Base-by-base conservation (phyloP, 345 rosid species). In the Mangifera indica region DNA sequence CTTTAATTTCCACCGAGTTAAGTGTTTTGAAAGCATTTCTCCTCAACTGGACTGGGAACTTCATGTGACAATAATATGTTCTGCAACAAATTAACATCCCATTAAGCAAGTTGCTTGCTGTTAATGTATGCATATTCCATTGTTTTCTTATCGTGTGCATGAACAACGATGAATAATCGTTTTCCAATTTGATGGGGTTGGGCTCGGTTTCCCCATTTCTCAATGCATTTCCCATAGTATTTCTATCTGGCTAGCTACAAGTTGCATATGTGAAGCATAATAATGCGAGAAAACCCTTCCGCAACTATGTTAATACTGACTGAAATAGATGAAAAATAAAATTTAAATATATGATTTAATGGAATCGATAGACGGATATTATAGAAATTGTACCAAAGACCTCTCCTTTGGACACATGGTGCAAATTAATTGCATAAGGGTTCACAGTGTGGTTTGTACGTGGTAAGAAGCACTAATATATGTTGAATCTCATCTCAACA, bases 401-500 rank as follows among this genome's bases (percentile, higher is more conserved):
- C 42, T 37, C 42, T 37, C 40, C 40, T 37, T 37, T 37, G 40
- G 42, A 37, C 42, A 37, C 7, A 37, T 0, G 9, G 8, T 37
- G 0, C 5, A 37, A 37, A 7, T 37, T 37, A 37, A 37, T 1
- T 37, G 42, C 7, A 0, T 37, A 37, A 5, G 42, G 42, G 42
- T 37, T 37, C 42, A 5, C 7, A 37, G 42, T 37, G 42, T 5
- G 42, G 42, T 5, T 37, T 37, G 42, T 37, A 32, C 11, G 20
- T 49, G 55, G 34, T 34, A 45, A 63, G 61, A 67, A 46, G 66
- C 57, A 45, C 65, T 54, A 20, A 69, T 56, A 52, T 21, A 20
- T 22, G 49, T 10, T 29, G 75, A 51, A 64, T 5, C 68, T 64
- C 75, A 24, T 66, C 20, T 44, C 57, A 54, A 51, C 40, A 12